Evolutionary conservation across 306 rosid species (phyloP).

Genomic region (Dryas drummondii): DNA sequence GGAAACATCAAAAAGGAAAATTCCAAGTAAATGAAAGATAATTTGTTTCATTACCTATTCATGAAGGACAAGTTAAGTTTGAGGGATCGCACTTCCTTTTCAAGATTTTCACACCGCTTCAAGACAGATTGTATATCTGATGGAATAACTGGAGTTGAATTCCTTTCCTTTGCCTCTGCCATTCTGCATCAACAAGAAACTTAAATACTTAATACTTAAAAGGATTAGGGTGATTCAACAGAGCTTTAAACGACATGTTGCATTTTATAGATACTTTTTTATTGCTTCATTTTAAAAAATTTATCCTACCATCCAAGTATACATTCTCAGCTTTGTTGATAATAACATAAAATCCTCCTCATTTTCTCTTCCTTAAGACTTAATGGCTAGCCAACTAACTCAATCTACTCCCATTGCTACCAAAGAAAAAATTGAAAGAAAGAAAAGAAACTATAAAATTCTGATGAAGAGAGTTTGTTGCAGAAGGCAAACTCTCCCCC

Average conservation of each 20-base stretch:
- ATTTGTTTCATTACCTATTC: slow-evolving; percentile 63
- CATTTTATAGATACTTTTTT: neutral
- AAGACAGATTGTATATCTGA: slow-evolving; percentile 80
- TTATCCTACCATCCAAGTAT: too few relatives aligned
- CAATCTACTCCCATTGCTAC: neutral
- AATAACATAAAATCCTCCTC: neutral
- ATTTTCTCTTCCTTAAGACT: neutral
- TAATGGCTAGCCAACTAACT: neutral
- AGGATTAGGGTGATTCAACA: too few relatives aligned
- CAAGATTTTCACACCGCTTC: slow-evolving; percentile 87
- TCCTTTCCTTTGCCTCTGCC: slow-evolving; percentile 98
- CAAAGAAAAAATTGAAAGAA: neutral
- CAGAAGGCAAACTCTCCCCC: slow-evolving; percentile 15
- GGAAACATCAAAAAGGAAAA: neutral
- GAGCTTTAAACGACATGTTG: neutral
- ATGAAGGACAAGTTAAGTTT: slow-evolving; percentile 89
- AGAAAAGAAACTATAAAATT: neutral
- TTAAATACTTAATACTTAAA: too few relatives aligned
- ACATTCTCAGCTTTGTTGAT: neutral
- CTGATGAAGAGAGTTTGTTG: neutral
- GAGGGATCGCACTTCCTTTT: slow-evolving; percentile 91
- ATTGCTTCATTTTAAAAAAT: neutral
- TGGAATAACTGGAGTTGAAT: slow-evolving; percentile 70
- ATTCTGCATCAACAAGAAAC: slow-evolving; percentile 53
- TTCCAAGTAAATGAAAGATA: neutral